Conservation (phyloP, 495 filamentous ascomycete genomes). For the Achaetomiella virescens region DNA sequence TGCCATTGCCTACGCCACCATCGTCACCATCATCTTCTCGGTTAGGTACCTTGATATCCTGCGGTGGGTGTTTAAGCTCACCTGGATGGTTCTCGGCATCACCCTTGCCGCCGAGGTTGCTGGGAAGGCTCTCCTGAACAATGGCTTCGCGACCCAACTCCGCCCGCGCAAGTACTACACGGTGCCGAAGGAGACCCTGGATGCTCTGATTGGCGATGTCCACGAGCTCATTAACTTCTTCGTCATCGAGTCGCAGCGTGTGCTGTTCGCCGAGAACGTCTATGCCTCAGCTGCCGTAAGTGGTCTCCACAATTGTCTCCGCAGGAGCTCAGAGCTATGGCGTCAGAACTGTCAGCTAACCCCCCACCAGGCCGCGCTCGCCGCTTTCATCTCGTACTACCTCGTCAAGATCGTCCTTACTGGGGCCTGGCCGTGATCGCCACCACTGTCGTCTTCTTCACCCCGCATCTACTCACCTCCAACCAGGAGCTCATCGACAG, state of each 20-base stretch:
- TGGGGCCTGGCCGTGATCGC: slow-evolving; percentile 83
- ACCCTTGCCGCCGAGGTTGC: slow-evolving; percentile 70
- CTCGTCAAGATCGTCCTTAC: slow-evolving; percentile 85
- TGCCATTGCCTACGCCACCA: slow-evolving; percentile 68
- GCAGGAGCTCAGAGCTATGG: slow-evolving; percentile 4
- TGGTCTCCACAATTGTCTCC: slow-evolving; percentile 14
- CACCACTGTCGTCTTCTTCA: slow-evolving; percentile 71
- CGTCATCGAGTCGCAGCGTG: slow-evolving; percentile 89
- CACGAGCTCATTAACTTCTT: slow-evolving; percentile 96
- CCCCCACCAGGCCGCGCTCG: slow-evolving; percentile 33
- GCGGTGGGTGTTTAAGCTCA: slow-evolving; percentile 80
- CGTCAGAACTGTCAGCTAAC: slow-evolving; percentile 15
- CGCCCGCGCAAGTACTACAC: slow-evolving; percentile 91
- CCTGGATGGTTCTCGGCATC: slow-evolving; percentile 58
- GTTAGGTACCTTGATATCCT: slow-evolving; percentile 84
- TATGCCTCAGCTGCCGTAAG: slow-evolving; percentile 73
- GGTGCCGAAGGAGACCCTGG: slow-evolving; percentile 75
- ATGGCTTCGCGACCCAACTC: slow-evolving; percentile 77
- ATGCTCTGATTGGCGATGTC: slow-evolving; percentile 72
- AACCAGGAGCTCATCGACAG: slow-evolving; percentile 92
- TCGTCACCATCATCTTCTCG: slow-evolving; percentile 77
- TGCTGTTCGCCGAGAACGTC: slow-evolving; percentile 92
- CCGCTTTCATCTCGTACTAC: slow-evolving; percentile 82
- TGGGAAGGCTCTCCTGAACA: slow-evolving; percentile 68
- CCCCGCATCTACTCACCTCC: slow-evolving; percentile 81